These are phyloP conservation scores for Vinca major DNA, from an alignment of 305 asterid species.

Conservation along the genomic window DNA sequence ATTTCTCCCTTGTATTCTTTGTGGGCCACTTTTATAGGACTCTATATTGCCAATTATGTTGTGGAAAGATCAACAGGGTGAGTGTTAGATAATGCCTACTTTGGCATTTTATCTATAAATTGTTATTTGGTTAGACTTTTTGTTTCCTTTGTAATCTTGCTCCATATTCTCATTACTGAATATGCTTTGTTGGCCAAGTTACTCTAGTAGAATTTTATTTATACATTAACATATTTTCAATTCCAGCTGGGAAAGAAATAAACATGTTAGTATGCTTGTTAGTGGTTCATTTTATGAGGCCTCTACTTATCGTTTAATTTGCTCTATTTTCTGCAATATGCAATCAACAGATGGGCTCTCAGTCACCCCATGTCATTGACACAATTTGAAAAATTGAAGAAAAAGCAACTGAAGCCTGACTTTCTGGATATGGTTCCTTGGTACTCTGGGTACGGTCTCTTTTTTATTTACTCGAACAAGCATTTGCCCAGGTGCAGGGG, in stretches of 20 bases:
- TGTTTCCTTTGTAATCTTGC: not conserved
- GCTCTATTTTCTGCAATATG: not conserved
- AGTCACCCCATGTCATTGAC: slow-evolving; percentile 83
- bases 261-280: not conserved
- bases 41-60: slow-evolving; percentile 96
- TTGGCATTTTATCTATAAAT: not conserved
- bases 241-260: not conserved
- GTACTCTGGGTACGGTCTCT: slow-evolving; percentile 77
- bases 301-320: slow-evolving; percentile 10
- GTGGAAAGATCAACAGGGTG: slow-evolving; percentile 98
- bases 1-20: slow-evolving; percentile 93
- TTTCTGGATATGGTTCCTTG: slow-evolving; percentile 99
- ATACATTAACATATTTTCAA: not conserved
- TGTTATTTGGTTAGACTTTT: not conserved
- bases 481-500: not conserved
- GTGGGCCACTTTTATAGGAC: slow-evolving; percentile 99
- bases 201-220: not conserved
- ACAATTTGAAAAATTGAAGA: slow-evolving; percentile 74
- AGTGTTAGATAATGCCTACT: slow-evolving; percentile 28
- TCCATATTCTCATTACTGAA: not conserved
- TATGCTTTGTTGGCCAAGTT: not conserved
- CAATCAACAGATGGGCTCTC: slow-evolving; percentile 83
- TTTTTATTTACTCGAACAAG: slow-evolving; percentile 10
- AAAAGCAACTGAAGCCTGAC: slow-evolving; percentile 87
- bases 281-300: not conserved